Evolutionary conservation across 352 stramenopile genomes (phyloP), one percentile per base, ranked within the genome.

Genomic region (Phytophthora aleatoria): DNA sequence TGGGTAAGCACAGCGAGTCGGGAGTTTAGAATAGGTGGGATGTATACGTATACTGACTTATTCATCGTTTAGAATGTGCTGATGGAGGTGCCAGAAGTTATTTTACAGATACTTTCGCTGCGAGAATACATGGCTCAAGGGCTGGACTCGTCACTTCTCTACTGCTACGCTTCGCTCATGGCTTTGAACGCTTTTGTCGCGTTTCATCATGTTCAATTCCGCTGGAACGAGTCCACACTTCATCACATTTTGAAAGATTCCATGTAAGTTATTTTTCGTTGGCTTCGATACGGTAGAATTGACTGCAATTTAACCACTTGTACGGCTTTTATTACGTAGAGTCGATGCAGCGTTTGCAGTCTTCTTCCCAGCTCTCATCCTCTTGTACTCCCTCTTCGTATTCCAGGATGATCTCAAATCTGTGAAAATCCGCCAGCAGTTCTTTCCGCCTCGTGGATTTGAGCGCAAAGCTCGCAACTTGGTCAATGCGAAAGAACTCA

Each of bases 201-300:
- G 13, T 79, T 73, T 36, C 81, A 77, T 24, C 51, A 69, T 36
- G 68, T 79, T 12, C 57, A 67, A 15, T 69, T 85, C 49, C 63
- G 54, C 0, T 78, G 76, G 76, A 72, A 69, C 9, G 27, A 73
- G 12, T 27, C 63, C 20, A 57, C 53, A 3, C 53, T 80, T 9
- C 52, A 71, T 27, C 62, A 81, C 35, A 73, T 79, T 30, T 12
- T 79, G 9, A 74, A 64, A 15, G 73, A 84, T 43, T 74, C 76
- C 2, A 60, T 81, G 69, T 82, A 70, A n/a, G 43, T 49, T 49
- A 15, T 35, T 16, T n/a, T 16, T n/a, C 27, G 27, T 33, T 33
- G 20, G 9, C 9, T 35, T 12, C 8, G 6, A 38, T 33, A 20
- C 20, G 20, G 20, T 20, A 20, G 20, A 20, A 20, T 3, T 31